Base-by-base conservation (phyloP, 2,329 filamentous ascomycete species). In the Fusarium veterinarium region DNA sequence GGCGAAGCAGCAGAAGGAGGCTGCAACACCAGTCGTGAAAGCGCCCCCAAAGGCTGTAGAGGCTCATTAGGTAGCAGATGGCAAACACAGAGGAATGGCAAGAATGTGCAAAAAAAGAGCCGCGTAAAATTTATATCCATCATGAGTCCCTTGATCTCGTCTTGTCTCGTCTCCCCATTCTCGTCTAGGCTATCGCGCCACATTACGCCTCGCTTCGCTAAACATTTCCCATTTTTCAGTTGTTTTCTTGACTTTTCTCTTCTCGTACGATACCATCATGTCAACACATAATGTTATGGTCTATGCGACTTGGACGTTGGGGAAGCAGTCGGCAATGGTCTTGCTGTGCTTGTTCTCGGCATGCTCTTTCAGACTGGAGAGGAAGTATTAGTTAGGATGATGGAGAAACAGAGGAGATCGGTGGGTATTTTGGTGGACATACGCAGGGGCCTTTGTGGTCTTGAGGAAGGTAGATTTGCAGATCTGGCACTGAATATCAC, bases 401-500 rank as follows among this genome's bases (percentile, higher is more conserved):
- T 44, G 30, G 41, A 28, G 33, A 62, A 61, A 37, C 42, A 28
- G 45, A 28, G 30, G 57, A n/a, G 35, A 28, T 35, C 44, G 48
- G 53, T 33, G 48, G 51, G 19, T 56, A 33, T 53, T 35, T 40
- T 45, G 46, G 63, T 42, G 28, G 25, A 84, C 89, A 75, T 86
- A 91, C 89, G 92, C 90, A 77, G 91, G 91, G 69, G 88, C 90
- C 79, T 92, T 91, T 69, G 91, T 92, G 40, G 93, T 95, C 86
- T 92, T 91, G 76, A 95, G 88, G 85, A 95, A 95, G 35, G 92
- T 93, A 76, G 91, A 89, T 83, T 91, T 92, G 91, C 93, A 95
- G 78, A 90, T 86, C 75, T 89, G 84, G 87, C 93, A 95, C 82
- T 93, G 91, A 82, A 95, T 93, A 79, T 89, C 91, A 86, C 91